Conservation (phyloP, 306 rosid species). For the Prunus salicina region DNA sequence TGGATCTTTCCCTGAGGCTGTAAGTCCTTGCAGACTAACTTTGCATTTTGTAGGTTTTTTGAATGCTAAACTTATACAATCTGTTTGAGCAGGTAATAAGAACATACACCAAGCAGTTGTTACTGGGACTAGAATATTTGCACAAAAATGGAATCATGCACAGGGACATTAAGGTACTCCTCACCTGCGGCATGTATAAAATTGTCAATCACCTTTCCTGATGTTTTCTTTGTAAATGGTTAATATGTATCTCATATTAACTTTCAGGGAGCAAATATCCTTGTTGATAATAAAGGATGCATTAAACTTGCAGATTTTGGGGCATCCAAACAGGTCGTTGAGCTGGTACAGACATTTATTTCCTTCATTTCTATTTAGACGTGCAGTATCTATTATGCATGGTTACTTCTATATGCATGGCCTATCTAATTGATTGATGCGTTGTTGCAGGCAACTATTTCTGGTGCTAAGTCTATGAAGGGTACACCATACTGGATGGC, state of each 20-base stretch:
- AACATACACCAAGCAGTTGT: slow-evolving; percentile 82
- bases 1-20: slow-evolving; percentile 98
- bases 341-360: slow-evolving; percentile 65
- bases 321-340: slow-evolving; percentile 96
- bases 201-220: slow-evolving; percentile 8
- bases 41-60: slow-evolving; percentile 15
- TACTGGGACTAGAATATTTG: slow-evolving; percentile 87
- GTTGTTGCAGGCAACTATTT: slow-evolving; percentile 78
- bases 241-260: slow-evolving; percentile 16
- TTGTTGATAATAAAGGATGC: slow-evolving; percentile 98
- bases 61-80: slow-evolving; percentile 14
- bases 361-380: slow-evolving; percentile 16
- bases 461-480: slow-evolving; percentile 99
- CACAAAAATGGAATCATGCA: slow-evolving; percentile 98
- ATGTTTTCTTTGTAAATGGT: not conserved
- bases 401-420: slow-evolving; percentile 16
- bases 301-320: slow-evolving; percentile 99
- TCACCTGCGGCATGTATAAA: slow-evolving; percentile 3
- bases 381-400: not conserved
- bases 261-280: slow-evolving; percentile 97
- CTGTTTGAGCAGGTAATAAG: slow-evolving; percentile 72
- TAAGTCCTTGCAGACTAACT: slow-evolving; percentile 44
- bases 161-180: slow-evolving; percentile 89
- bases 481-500: slow-evolving; percentile 99
- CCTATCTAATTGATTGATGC: slow-evolving; percentile 27